A percentile compares a stretch with the other conserved stretches of the same genome.
Evolutionary conservation across 805 yeast species (phyloP).

Genomic region (Metschnikowia chrysomelidarum): DNA sequence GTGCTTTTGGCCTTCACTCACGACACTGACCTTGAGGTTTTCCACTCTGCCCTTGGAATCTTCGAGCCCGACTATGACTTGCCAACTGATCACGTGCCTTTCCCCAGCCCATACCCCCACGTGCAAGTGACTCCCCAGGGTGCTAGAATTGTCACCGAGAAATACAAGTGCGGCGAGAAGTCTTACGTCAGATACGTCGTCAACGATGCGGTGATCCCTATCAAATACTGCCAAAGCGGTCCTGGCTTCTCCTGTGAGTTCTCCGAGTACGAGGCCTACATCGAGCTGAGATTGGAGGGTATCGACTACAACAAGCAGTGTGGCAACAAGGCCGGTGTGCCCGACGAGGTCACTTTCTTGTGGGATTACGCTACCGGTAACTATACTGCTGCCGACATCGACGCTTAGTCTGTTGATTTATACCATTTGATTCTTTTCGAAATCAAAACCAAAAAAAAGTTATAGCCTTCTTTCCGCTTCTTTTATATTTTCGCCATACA

Average conservation of each 20-base stretch:
- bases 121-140: conserved; percentile 40
- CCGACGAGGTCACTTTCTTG: conserved; percentile 35
- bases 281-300: conserved; percentile 27
- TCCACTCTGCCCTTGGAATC: conserved; percentile 64
- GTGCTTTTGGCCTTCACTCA: conserved; percentile 73
- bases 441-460: too few species aligned
- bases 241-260: conserved; percentile 45
- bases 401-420: too few species aligned
- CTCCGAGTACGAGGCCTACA: conserved; percentile 30
- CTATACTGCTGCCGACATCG: conserved; percentile 25
- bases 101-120: conserved; percentile 47
- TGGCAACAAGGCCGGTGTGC: conserved; percentile 19
- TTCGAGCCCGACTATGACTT: conserved; percentile 41
- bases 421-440: too few species aligned
- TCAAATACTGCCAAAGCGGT: conserved; percentile 33
- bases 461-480: too few species aligned
- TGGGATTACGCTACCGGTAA: conserved; percentile 36
- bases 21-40: conserved; percentile 64
- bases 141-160: conserved; percentile 39
- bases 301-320: conserved; percentile 29
- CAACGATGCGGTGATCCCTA: conserved; percentile 41
- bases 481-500: too few species aligned
- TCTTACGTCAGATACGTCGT: conserved; percentile 38
- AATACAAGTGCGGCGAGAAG: conserved; percentile 28
- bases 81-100: conserved; percentile 46